A percentile compares a stretch with the other conserved stretches of the same genome.
Evolutionary conservation across 768 basidiomycete genomes (phyloP).

Genomic region (Steccherinum ochraceum): DNA sequence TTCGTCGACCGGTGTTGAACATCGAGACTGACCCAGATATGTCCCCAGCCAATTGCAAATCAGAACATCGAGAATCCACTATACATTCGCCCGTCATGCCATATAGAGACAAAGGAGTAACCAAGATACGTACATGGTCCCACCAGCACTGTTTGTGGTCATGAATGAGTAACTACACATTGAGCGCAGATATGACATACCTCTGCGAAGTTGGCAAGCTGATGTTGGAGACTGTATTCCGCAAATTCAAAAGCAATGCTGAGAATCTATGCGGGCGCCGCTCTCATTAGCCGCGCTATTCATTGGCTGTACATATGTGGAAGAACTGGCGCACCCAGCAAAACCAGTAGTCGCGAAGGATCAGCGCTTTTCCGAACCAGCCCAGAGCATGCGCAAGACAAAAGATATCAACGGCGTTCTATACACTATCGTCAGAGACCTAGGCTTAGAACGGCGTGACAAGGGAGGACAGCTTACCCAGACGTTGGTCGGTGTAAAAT

Average conservation of each 20-base stretch:
- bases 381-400: constrained; percentile 81
- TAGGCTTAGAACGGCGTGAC: constrained; percentile 1
- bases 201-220: constrained; percentile 85
- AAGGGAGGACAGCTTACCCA: constrained; percentile 45
- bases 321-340: constrained; percentile 61
- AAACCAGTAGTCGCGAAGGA: constrained; percentile 89
- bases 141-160: constrained; percentile 67
- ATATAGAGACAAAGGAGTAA: background rate
- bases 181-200: constrained; percentile 28
- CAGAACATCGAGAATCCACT: constrained; percentile 87
- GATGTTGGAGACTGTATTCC: constrained; percentile 84
- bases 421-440: constrained; percentile 3
- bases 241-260: constrained; percentile 86
- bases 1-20: constrained; percentile 3
- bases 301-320: background rate
- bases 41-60: constrained; percentile 87
- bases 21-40: constrained; percentile 52
- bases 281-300: background rate
- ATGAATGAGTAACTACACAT: constrained; percentile 6
- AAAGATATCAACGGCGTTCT: constrained; percentile 84
- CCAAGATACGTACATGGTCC: constrained; percentile 65
- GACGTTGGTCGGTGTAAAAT: constrained; percentile 50
- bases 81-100: constrained; percentile 3
- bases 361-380: constrained; percentile 90
- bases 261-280: constrained; percentile 48